Evolutionary conservation across 176 grass and related monocot species (phyloP).

Genomic region (Raddia guianensis): DNA sequence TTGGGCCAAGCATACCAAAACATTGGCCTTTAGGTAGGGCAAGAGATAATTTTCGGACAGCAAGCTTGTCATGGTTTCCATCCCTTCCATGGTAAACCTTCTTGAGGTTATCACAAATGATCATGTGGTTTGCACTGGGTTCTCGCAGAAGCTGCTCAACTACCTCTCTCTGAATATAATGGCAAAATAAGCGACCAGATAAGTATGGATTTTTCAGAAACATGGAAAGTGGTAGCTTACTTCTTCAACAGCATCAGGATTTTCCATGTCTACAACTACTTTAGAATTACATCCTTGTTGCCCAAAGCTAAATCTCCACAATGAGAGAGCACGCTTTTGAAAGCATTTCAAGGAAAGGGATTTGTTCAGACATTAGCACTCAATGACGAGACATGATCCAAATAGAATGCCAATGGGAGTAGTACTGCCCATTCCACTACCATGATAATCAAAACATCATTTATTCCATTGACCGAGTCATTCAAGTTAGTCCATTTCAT

Average conservation of each 20-base stretch:
- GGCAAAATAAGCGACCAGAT: conserved; percentile 22
- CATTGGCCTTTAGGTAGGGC: conserved; percentile 59
- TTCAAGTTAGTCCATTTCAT: conserved; percentile 61
- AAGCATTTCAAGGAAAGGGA: conserved; percentile 44
- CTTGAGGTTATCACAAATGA: conserved; percentile 62
- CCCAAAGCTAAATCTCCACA: conserved; percentile 26
- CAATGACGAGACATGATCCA: conserved; percentile 44
- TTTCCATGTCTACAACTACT: conserved; percentile 51
- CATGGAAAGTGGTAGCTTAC: conserved; percentile 44
- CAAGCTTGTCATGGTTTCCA: conserved; percentile 64
- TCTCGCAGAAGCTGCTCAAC: conserved; percentile 58
- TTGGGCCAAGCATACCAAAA: conserved; percentile 80
- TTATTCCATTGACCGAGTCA: conserved; percentile 63
- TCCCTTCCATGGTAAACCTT: conserved; percentile 65
- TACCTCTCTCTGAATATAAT: conserved; percentile 44
- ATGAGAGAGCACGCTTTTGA: conserved; percentile 41
- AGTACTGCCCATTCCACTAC: conserved; percentile 62
- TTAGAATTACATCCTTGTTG: conserved; percentile 40
- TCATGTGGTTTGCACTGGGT: conserved; percentile 44
- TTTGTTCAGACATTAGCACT: conserved; percentile 32
- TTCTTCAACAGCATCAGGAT: conserved; percentile 60
- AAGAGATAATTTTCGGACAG: conserved; percentile 61
- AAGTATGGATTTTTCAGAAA: conserved; percentile 23
- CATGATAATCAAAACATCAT: conserved; percentile 60
- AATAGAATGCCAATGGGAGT: conserved; percentile 58